Conservation (phyloP, 1,284 basidiomycete species). For the Earliella scabrosa region DNA sequence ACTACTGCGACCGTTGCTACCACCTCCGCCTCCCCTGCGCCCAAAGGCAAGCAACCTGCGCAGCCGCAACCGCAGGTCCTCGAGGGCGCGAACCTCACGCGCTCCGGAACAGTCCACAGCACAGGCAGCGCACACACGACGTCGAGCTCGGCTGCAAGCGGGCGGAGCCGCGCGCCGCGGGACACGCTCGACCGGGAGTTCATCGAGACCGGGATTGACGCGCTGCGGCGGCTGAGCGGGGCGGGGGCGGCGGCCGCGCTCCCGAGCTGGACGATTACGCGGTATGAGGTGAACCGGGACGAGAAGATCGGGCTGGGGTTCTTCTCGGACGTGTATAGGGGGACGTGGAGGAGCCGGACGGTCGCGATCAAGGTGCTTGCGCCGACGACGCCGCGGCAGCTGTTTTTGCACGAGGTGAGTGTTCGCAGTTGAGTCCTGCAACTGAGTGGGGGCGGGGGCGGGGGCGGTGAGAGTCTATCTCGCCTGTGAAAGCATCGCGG, state of each 20-base stretch:
- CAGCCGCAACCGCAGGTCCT: background rate
- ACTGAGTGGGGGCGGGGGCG: no score
- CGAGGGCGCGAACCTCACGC: conserved; percentile 21
- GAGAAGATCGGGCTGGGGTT: conserved; percentile 67
- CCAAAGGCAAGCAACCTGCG: background rate
- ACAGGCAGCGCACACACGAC: conserved; percentile 13
- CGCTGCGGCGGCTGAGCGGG: conserved; percentile 48
- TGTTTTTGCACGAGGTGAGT: conserved; percentile 41
- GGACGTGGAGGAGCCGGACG: conserved; percentile 59
- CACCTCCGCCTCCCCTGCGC: background rate
- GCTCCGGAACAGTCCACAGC: conserved; percentile 25
- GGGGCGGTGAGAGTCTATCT: background rate
- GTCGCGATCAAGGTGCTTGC: conserved; percentile 58
- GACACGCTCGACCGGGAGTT: conserved; percentile 49
- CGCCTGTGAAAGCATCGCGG: background rate
- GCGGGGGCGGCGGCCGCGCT: conserved; percentile 41
- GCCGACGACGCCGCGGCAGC: conserved; percentile 39
- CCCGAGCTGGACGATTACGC: conserved; percentile 77
- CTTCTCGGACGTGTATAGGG: conserved; percentile 73
- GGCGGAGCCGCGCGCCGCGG: conserved; percentile 16
- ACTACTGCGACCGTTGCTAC: background rate
- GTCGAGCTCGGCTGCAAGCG: conserved; percentile 16
- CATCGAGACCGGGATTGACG: conserved; percentile 53
- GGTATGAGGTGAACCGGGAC: conserved; percentile 68
- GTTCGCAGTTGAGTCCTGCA: background rate